phyloP scores from a whole-genome alignment of 148 eudicot genomes.

The Vaccinium darrowii region DNA sequence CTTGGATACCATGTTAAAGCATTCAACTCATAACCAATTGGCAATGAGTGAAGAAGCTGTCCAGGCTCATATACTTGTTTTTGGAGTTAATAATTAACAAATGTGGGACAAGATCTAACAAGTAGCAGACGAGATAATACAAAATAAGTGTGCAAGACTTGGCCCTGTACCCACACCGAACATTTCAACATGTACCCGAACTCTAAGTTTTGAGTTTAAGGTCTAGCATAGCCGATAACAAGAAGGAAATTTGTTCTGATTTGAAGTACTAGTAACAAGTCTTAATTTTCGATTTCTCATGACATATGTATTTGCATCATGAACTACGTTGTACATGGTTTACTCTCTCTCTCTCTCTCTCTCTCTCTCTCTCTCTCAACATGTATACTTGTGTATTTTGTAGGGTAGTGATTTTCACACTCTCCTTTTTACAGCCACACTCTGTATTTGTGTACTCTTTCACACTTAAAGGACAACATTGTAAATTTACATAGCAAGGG shows the following conservation, averaged over 20 bases:
- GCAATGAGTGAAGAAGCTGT: too few relatives aligned
- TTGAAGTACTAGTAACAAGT: background rate
- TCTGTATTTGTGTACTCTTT: too few relatives aligned
- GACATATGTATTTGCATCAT: background rate
- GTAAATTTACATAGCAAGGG: too few relatives aligned
- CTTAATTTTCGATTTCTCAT: background rate
- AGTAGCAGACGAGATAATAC: background rate
- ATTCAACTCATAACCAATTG: too few relatives aligned
- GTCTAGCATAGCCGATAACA: background rate
- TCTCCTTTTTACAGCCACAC: too few relatives aligned
- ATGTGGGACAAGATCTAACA: too few relatives aligned
- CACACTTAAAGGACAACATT: too few relatives aligned
- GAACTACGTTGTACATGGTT: background rate
- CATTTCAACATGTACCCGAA: background rate
- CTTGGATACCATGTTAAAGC: too few relatives aligned
- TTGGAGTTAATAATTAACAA: too few relatives aligned
- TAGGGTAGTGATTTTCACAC: too few relatives aligned
- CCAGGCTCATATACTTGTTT: too few relatives aligned
- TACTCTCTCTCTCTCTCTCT: background rate
- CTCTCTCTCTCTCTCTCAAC: background rate
- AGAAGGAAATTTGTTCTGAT: background rate
- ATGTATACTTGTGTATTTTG: background rate
- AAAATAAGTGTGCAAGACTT: background rate
- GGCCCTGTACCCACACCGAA: background rate
- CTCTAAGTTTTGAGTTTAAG: background rate